Evolutionary conservation across 129 eudicot genomes (phyloP).

Genomic region (Flaveria trinervia): DNA sequence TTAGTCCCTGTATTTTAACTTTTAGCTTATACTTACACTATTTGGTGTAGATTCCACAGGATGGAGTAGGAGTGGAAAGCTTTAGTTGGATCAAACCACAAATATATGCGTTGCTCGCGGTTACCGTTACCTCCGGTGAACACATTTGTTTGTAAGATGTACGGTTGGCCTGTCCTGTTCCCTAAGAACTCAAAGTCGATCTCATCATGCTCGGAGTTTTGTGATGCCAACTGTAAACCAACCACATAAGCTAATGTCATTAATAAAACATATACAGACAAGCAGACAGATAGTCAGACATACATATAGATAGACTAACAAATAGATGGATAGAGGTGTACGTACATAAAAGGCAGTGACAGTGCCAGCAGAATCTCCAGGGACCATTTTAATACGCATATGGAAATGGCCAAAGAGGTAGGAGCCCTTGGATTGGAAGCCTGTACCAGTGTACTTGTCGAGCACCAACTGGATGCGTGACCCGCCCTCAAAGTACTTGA

Average conservation of each 20-base stretch:
- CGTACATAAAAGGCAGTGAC: constrained; percentile 92
- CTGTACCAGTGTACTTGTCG: constrained; percentile 72
- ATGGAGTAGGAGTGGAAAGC: constrained; percentile 69
- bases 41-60: constrained; percentile 72
- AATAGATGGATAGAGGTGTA: neutral
- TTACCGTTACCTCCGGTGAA: constrained; percentile 77
- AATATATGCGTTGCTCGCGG: constrained; percentile 72
- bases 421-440: constrained; percentile 87
- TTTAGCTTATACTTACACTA: constrained; percentile 49
- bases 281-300: neutral
- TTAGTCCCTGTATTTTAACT: too few relatives aligned
- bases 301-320: neutral
- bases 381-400: constrained; percentile 77
- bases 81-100: constrained; percentile 83
- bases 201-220: constrained; percentile 79
- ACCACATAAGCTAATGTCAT: neutral
- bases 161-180: constrained; percentile 72
- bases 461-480: constrained; percentile 63
- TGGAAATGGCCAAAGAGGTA: constrained; percentile 83
- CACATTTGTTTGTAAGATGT: constrained; percentile 75
- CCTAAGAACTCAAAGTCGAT: constrained; percentile 91
- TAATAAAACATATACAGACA: neutral
- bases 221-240: constrained; percentile 62
- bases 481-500: constrained; percentile 73
- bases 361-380: constrained; percentile 91